Evolutionary conservation across 1,284 basidiomycete genomes (phyloP).

Genomic region (Mycosarcoma maydis): DNA sequence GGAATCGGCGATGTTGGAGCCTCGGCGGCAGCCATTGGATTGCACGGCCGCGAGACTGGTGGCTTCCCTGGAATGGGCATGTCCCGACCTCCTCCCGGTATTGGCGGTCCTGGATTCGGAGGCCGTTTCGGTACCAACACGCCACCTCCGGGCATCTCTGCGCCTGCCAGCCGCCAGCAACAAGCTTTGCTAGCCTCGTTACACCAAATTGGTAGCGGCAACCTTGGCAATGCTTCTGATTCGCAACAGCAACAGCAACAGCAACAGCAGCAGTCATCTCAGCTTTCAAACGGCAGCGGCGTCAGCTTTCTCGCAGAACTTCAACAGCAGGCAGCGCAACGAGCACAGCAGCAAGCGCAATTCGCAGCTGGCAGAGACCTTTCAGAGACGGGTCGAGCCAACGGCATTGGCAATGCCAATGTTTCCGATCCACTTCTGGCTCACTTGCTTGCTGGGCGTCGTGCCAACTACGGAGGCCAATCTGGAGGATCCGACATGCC

Average conservation of each 20-base stretch:
- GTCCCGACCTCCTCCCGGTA: slow-evolving; percentile 35
- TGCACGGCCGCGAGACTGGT: slow-evolving; percentile 27
- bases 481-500: slow-evolving; percentile 35
- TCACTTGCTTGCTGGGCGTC: slow-evolving; percentile 57
- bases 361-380: slow-evolving; percentile 22
- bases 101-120: slow-evolving; percentile 38
- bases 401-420: slow-evolving; percentile 30
- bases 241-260: slow-evolving; percentile 39
- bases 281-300: slow-evolving; percentile 32
- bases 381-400: slow-evolving; percentile 22
- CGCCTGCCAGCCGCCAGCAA: slow-evolving; percentile 46
- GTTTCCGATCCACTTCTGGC: slow-evolving; percentile 58
- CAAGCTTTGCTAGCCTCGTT: slow-evolving; percentile 47
- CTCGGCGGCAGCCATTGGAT: slow-evolving; percentile 24
- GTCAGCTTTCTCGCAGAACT: slow-evolving; percentile 43
- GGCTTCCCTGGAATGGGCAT: slow-evolving; percentile 41
- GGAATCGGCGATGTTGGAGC: slow-evolving; percentile 34
- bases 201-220: slow-evolving; percentile 36
- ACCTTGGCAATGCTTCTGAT: slow-evolving; percentile 8
- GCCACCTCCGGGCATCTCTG: slow-evolving; percentile 40
- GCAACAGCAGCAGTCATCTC: slow-evolving; percentile 11
- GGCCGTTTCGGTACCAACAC: slow-evolving; percentile 43
- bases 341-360: slow-evolving; percentile 42
- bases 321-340: slow-evolving; percentile 43
- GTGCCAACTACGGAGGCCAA: slow-evolving; percentile 23